Evolutionary conservation across 2,329 filamentous ascomycete genomes (phyloP).

Genomic region (Fusarium piperis): DNA sequence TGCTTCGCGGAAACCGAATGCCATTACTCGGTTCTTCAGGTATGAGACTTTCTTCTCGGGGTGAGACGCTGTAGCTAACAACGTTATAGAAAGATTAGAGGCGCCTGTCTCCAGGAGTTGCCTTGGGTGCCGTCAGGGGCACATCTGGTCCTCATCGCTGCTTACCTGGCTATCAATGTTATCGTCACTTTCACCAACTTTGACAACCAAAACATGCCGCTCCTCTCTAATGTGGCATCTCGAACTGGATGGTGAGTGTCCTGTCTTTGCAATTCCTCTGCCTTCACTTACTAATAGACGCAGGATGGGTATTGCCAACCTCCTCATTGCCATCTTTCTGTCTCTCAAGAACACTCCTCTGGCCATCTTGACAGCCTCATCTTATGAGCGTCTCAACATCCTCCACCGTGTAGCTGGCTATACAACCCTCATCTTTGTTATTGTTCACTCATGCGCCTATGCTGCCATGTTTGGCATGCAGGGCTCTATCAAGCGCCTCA

Average conservation of each 20-base stretch:
- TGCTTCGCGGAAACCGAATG: slow-evolving; percentile 18
- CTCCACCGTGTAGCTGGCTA: slow-evolving; percentile 65
- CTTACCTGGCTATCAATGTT: slow-evolving; percentile 49
- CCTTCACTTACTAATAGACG: neutral
- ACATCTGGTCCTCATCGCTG: slow-evolving; percentile 43
- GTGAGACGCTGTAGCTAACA: slow-evolving; percentile 3
- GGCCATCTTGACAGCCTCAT: slow-evolving; percentile 61
- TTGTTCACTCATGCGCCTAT: slow-evolving; percentile 59
- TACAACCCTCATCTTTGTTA: slow-evolving; percentile 55
- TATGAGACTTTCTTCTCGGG: neutral
- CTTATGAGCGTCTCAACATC: slow-evolving; percentile 67
- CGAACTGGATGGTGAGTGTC: slow-evolving; percentile 51
- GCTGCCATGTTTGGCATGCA: slow-evolving; percentile 50
- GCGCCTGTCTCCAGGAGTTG: slow-evolving; percentile 39
- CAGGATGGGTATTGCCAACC: slow-evolving; percentile 56
- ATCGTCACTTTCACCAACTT: slow-evolving; percentile 47
- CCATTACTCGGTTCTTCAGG: slow-evolving; percentile 26
- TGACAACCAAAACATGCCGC: slow-evolving; percentile 44
- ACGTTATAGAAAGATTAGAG: slow-evolving; percentile 41
- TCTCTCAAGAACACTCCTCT: slow-evolving; percentile 68
- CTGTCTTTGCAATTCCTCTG: neutral
- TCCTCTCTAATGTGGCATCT: slow-evolving; percentile 49
- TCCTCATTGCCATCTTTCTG: slow-evolving; percentile 63
- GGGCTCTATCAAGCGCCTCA: slow-evolving; percentile 45
- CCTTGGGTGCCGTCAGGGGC: slow-evolving; percentile 45